Conservation (phyloP, 2,329 filamentous ascomycete genomes). For the Fusarium staphyleae region DNA sequence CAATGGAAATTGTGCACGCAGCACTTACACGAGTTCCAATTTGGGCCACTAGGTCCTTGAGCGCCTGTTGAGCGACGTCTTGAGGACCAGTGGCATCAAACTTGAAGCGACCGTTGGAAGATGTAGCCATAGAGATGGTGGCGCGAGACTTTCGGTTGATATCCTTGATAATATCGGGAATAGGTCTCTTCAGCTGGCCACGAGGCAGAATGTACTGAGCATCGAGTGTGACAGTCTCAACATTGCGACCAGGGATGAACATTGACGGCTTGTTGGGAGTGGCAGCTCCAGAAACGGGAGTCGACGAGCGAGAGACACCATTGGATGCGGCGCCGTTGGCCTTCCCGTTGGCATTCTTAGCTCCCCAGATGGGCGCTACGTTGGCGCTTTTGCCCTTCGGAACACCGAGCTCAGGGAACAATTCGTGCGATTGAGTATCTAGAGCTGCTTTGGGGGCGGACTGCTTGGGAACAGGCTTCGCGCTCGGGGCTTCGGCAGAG, state of each 20-base stretch:
- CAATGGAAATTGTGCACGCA: neutral
- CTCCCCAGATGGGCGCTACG: conserved; percentile 78
- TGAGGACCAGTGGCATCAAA: conserved; percentile 88
- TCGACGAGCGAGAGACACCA: conserved; percentile 65
- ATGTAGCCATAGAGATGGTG: conserved; percentile 77
- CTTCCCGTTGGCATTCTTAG: conserved; percentile 63
- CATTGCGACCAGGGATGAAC: conserved; percentile 82
- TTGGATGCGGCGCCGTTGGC: conserved; percentile 64
- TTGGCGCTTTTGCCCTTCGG: conserved; percentile 71
- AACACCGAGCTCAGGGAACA: conserved; percentile 89
- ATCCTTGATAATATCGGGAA: conserved; percentile 85
- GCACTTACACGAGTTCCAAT: conserved; percentile 79
- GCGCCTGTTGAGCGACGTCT: conserved; percentile 83
- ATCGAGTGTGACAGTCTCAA: conserved; percentile 76
- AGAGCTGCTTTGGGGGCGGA: conserved; percentile 62
- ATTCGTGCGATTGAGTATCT: conserved; percentile 87
- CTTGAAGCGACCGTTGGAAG: conserved; percentile 74
- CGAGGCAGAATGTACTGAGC: conserved; percentile 79
- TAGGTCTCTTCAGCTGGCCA: conserved; percentile 80
- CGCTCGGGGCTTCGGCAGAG: conserved; percentile 57
- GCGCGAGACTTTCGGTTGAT: conserved; percentile 93
- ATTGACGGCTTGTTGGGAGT: conserved; percentile 59
- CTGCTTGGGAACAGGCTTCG: conserved; percentile 74
- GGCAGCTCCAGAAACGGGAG: conserved; percentile 66
- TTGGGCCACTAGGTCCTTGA: conserved; percentile 88